phyloP scores from a whole-genome alignment of 345 rosid species.

The Bruguiera parviflora region DNA sequence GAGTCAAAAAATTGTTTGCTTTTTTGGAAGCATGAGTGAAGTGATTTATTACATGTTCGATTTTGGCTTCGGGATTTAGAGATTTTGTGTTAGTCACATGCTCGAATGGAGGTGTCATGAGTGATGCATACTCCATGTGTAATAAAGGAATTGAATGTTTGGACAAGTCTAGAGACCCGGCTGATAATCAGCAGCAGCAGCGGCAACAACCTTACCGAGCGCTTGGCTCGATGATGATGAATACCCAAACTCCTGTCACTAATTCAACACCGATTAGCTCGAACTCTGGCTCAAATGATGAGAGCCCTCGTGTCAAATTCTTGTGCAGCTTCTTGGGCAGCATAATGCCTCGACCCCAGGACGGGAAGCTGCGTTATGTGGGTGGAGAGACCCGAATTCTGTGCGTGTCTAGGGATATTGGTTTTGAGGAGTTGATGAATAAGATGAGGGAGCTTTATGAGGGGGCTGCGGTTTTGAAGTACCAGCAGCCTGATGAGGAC shows the following conservation, averaged over 20 bases:
- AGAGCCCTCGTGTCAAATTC: conserved; percentile 66
- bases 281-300: conserved; percentile 53
- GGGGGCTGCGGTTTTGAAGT: conserved; percentile 70
- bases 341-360: conserved; percentile 96
- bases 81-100: conserved; percentile 9
- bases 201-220: conserved; percentile 17
- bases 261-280: conserved; percentile 32
- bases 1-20: conserved; percentile 18
- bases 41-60: conserved; percentile 21
- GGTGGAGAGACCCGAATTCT: conserved; percentile 97
- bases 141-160: conserved; percentile 37
- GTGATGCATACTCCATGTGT: conserved; percentile 43
- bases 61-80: conserved; percentile 21
- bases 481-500: conserved; percentile 99
- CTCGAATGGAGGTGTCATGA: conserved; percentile 13
- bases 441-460: conserved; percentile 88
- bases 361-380: conserved; percentile 82
- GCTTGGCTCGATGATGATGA: conserved; percentile 36
- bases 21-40: conserved; percentile 22
- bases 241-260: conserved; percentile 39
- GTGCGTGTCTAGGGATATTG: conserved; percentile 61
- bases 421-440: conserved; percentile 72
- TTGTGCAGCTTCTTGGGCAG: conserved; percentile 90
- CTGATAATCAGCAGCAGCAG: conserved; percentile 17
- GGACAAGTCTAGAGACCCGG: conserved; percentile 18